phyloP scores from a whole-genome alignment of 1,284 basidiomycete species.

The Thelephora terrestris region DNA sequence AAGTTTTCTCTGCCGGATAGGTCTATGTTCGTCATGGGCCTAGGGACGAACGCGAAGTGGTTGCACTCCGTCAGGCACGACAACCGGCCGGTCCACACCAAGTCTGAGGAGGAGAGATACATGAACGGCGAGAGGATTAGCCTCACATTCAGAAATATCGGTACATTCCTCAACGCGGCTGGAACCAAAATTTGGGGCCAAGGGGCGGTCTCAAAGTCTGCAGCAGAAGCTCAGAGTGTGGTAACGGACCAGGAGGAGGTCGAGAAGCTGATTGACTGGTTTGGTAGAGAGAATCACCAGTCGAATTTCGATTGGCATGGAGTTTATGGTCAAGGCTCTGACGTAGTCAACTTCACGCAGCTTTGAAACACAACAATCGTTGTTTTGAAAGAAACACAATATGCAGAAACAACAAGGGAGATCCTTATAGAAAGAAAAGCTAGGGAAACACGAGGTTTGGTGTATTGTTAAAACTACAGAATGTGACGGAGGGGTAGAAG shows the following conservation, averaged over 20 bases:
- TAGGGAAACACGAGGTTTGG: too few relatives aligned
- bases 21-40: slow-evolving; percentile 68
- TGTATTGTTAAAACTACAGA: too few relatives aligned
- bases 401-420: too few relatives aligned
- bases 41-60: slow-evolving; percentile 59
- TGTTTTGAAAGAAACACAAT: too few relatives aligned
- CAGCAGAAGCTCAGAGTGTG: slow-evolving; percentile 37
- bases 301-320: slow-evolving; percentile 59
- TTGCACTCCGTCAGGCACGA: slow-evolving; percentile 63
- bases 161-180: slow-evolving; percentile 52
- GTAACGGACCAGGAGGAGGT: slow-evolving; percentile 40
- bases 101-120: slow-evolving; percentile 41
- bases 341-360: slow-evolving; percentile 50
- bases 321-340: slow-evolving; percentile 52
- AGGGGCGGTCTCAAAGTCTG: slow-evolving; percentile 52
- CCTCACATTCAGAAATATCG: slow-evolving; percentile 66
- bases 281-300: slow-evolving; percentile 61
- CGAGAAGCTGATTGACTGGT: slow-evolving; percentile 43
- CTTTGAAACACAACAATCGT: too few relatives aligned
- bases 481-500: too few relatives aligned
- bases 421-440: too few relatives aligned
- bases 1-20: slow-evolving; percentile 65
- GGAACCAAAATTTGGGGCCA: slow-evolving; percentile 52
- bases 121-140: slow-evolving; percentile 60
- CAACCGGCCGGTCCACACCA: slow-evolving; percentile 44